A percentile compares a stretch with the other conserved stretches of the same genome.
Evolutionary conservation across 2,329 filamentous ascomycete genomes (phyloP).

Genomic region (Aspergillus costaricaensis): DNA sequence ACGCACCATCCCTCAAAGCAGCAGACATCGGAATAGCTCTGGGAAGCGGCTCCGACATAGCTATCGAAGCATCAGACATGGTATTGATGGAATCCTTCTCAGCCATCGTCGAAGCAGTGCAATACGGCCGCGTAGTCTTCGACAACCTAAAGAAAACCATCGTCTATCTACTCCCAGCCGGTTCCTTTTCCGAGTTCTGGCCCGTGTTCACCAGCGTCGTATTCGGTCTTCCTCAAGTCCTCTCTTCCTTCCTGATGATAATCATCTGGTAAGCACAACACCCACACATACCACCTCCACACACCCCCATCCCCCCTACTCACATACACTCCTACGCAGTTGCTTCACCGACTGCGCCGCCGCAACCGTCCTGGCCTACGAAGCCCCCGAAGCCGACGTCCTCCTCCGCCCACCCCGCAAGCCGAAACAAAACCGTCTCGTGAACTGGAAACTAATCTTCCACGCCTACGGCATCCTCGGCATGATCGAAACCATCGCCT

Average conservation of each 20-base stretch:
- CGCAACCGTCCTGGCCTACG: constrained; percentile 73
- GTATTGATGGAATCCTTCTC: constrained; percentile 69
- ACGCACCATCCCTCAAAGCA: constrained; percentile 57
- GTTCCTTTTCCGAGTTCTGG: constrained; percentile 74
- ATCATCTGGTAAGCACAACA: constrained; percentile 55
- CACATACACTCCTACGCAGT: constrained; percentile 23
- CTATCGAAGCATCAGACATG: constrained; percentile 65
- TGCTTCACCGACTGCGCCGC: constrained; percentile 78
- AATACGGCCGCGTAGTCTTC: constrained; percentile 71
- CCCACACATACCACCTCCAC: neutral
- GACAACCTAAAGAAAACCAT: constrained; percentile 78
- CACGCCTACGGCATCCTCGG: constrained; percentile 74
- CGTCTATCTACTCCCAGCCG: constrained; percentile 72
- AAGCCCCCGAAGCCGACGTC: constrained; percentile 74
- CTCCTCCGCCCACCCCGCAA: constrained; percentile 69
- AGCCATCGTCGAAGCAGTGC: constrained; percentile 70
- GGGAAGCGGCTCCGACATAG: constrained; percentile 60
- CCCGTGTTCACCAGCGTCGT: constrained; percentile 72
- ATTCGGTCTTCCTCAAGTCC: constrained; percentile 71
- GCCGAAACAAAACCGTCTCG: constrained; percentile 68
- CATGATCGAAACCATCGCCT: constrained; percentile 60
- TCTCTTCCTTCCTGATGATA: constrained; percentile 73
- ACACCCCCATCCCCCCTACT: neutral
- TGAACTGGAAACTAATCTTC: constrained; percentile 71
- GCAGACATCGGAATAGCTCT: constrained; percentile 64